Conservation (phyloP, 2,329 filamentous ascomycete species). For the Xylariaceae sp. region DNA sequence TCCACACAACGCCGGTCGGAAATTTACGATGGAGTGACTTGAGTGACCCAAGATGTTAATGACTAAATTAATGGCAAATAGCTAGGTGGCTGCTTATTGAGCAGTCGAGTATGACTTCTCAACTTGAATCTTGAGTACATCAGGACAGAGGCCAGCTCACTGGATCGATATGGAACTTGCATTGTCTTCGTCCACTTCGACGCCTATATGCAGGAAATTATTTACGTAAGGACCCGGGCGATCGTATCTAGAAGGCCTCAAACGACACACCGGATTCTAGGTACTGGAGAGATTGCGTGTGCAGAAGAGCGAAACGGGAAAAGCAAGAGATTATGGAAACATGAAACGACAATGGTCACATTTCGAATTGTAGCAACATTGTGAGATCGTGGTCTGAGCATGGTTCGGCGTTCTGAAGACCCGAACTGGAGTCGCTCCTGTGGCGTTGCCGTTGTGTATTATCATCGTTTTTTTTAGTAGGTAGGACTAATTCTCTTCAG, state of each 20-base stretch:
- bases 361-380: slow-evolving; percentile 7
- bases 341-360: background rate
- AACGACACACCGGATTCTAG: background rate
- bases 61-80: background rate
- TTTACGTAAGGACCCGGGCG: background rate
- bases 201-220: background rate
- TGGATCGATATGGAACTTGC: background rate
- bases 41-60: background rate
- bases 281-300: background rate
- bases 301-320: background rate
- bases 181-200: background rate
- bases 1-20: background rate
- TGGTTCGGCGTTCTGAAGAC: slow-evolving; percentile 14
- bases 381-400: slow-evolving; percentile 7
- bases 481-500: slow-evolving; percentile 8
- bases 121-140: background rate
- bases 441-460: background rate
- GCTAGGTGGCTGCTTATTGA: background rate
- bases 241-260: background rate
- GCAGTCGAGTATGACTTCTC: background rate
- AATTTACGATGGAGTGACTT: background rate
- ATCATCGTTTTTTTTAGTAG: slow-evolving; percentile 10
- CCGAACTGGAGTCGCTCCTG: background rate
- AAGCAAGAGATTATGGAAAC: background rate
- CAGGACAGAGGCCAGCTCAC: background rate